phyloP scores from a whole-genome alignment of 1,139 yeast genomes.

The Debaryomyces nepalensis region DNA sequence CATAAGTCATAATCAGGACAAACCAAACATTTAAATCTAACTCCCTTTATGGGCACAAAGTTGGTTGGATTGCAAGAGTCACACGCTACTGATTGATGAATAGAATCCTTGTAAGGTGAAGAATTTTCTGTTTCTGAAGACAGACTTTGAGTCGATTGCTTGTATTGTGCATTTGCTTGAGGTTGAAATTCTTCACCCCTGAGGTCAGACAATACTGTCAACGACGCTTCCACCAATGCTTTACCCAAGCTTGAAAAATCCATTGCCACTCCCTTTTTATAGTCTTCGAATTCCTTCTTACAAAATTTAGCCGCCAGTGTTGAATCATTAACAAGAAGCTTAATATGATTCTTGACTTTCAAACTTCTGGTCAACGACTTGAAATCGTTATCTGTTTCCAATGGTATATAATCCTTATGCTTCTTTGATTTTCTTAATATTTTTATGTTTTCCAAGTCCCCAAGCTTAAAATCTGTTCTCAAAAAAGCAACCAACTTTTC shows the following conservation, averaged over 20 bases:
- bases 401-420: constrained; percentile 42
- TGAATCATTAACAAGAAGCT: constrained; percentile 32
- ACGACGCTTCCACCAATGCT: constrained; percentile 29
- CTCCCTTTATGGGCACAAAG: constrained; percentile 47
- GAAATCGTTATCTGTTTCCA: constrained; percentile 48
- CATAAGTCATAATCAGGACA: constrained; percentile 65
- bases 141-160: not conserved
- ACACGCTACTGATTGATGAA: constrained; percentile 38
- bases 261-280: constrained; percentile 20
- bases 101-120: constrained; percentile 3
- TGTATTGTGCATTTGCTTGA: not conserved
- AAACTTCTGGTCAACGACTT: constrained; percentile 51
- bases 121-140: not conserved
- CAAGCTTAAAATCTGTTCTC: constrained; percentile 11
- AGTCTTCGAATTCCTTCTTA: not conserved
- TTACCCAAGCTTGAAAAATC: constrained; percentile 31
- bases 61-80: constrained; percentile 44
- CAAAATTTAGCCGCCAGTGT: not conserved
- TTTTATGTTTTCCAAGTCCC: constrained; percentile 13
- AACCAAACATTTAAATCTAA: constrained; percentile 57
- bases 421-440: constrained; percentile 49
- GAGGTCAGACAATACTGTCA: constrained; percentile 18
- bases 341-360: constrained; percentile 46
- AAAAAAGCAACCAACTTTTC: constrained; percentile 21
- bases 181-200: constrained; percentile 4